A percentile compares a stretch with the other conserved stretches of the same genome.
These are phyloP conservation scores for Pleurozium schreberi DNA, from an alignment of 225 moss, liverwort and hornwort species.

Conservation along the genomic window DNA sequence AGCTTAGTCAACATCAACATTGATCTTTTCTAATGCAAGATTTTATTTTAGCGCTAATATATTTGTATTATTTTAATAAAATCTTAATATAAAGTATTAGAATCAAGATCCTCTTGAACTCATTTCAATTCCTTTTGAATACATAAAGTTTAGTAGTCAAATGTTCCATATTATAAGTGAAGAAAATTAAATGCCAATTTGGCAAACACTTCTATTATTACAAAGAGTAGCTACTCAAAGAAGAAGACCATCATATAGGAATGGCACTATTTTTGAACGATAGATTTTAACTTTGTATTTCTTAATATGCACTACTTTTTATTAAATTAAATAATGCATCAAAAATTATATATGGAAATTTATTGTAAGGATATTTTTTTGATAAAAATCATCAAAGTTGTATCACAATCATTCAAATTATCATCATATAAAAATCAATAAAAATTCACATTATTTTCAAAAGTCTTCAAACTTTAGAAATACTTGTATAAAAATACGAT, in stretches of 20 bases:
- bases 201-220: not conserved
- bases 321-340: not conserved
- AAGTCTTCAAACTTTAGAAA: not conserved
- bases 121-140: not conserved
- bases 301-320: not conserved
- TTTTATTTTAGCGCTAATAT: not conserved
- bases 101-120: rapidly evolving
- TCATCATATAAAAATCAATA: not conserved
- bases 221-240: not conserved
- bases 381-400: not conserved
- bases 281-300: not conserved
- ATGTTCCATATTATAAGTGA: not conserved
- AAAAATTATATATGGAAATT: not conserved
- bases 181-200: not conserved
- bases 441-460: not conserved
- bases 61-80: not conserved
- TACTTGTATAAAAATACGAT: not conserved
- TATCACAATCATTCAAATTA: not conserved
- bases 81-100: not conserved
- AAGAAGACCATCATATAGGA: not conserved
- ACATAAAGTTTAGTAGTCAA: not conserved
- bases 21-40: not conserved
- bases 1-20: not conserved
- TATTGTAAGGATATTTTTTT: not conserved
- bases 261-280: not conserved